Percentiles rank a stretch among this genome's conserved stretches.
phyloP scores from a whole-genome alignment of 2,329 filamentous ascomycete genomes.

The Hymenoscyphus scutula region DNA sequence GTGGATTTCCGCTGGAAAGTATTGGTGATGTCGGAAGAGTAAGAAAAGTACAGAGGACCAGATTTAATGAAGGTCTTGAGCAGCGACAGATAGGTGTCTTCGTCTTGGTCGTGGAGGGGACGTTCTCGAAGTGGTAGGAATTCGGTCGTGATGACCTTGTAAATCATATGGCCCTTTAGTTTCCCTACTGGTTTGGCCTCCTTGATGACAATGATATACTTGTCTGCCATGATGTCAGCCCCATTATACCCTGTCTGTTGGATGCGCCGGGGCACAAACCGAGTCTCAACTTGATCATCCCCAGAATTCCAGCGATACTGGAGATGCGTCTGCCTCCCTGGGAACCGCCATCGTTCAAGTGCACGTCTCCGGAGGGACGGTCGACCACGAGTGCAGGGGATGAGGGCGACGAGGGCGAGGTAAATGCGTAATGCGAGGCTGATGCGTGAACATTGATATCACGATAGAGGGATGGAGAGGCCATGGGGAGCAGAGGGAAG shows the following conservation, averaged over 20 bases:
- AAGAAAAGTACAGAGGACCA: slow-evolving; percentile 96
- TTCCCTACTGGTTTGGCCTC: slow-evolving; percentile 89
- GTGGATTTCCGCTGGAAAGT: slow-evolving; percentile 92
- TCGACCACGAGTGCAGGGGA: slow-evolving; percentile 86
- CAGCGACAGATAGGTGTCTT: slow-evolving; percentile 84
- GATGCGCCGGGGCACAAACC: slow-evolving; percentile 53
- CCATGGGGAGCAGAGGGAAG: slow-evolving; percentile 40
- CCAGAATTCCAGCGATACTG: slow-evolving; percentile 91
- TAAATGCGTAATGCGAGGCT: slow-evolving; percentile 90
- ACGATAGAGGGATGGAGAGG: slow-evolving; percentile 67
- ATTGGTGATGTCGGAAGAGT: slow-evolving; percentile 94
- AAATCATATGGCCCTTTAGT: slow-evolving; percentile 93
- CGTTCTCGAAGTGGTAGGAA: slow-evolving; percentile 92
- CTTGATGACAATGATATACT: slow-evolving; percentile 95
- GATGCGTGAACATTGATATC: slow-evolving; percentile 97
- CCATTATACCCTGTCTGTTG: slow-evolving; percentile 19
- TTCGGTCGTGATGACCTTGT: slow-evolving; percentile 87
- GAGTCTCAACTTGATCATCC: slow-evolving; percentile 88
- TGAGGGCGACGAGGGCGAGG: slow-evolving; percentile 88
- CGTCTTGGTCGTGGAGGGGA: slow-evolving; percentile 85
- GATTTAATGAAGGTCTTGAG: slow-evolving; percentile 79
- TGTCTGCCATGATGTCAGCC: slow-evolving; percentile 53
- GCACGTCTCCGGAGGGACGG: slow-evolving; percentile 85
- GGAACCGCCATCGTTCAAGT: slow-evolving; percentile 76
- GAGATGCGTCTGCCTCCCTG: slow-evolving; percentile 80